These are phyloP conservation scores for Hirschfeldia incana DNA, from an alignment of 345 rosid species.

Conservation along the genomic window DNA sequence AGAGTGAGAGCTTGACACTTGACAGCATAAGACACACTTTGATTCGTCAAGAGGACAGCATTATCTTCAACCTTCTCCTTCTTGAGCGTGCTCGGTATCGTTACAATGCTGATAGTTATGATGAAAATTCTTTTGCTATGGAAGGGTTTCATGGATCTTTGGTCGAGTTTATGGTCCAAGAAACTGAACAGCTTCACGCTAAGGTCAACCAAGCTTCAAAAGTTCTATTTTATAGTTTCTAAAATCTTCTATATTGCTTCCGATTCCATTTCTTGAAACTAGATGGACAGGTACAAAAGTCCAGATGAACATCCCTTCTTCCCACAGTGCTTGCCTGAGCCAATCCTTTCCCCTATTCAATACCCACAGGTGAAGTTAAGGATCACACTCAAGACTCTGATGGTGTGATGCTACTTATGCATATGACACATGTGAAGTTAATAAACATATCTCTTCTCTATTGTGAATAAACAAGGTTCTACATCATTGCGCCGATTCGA, in stretches of 20 bases:
- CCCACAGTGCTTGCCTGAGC: slow-evolving; percentile 53
- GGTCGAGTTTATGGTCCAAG: slow-evolving; percentile 61
- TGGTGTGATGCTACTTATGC: background rate
- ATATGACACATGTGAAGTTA: background rate
- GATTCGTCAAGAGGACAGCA: slow-evolving; percentile 69
- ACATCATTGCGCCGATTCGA: slow-evolving; percentile 50
- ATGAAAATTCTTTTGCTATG: slow-evolving; percentile 51
- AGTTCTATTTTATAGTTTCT: background rate
- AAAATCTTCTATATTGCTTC: background rate
- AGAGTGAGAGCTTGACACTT: slow-evolving; percentile 58
- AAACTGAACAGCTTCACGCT: slow-evolving; percentile 71
- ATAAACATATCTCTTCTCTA: background rate
- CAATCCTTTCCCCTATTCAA: slow-evolving; percentile 60
- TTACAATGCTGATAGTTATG: slow-evolving; percentile 59
- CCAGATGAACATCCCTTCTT: slow-evolving; percentile 82
- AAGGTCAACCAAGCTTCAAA: slow-evolving; percentile 35
- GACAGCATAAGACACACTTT: slow-evolving; percentile 57
- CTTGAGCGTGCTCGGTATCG: slow-evolving; percentile 67
- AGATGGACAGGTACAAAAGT: slow-evolving; percentile 69
- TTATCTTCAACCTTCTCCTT: slow-evolving; percentile 63
- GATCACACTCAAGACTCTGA: background rate
- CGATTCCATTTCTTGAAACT: slow-evolving; percentile 12
- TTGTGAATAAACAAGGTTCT: slow-evolving; percentile 49
- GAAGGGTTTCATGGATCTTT: slow-evolving; percentile 65
- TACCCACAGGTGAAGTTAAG: slow-evolving; percentile 50